Conservation (phyloP, 306 rosid species). For the Argentina anserina region DNA sequence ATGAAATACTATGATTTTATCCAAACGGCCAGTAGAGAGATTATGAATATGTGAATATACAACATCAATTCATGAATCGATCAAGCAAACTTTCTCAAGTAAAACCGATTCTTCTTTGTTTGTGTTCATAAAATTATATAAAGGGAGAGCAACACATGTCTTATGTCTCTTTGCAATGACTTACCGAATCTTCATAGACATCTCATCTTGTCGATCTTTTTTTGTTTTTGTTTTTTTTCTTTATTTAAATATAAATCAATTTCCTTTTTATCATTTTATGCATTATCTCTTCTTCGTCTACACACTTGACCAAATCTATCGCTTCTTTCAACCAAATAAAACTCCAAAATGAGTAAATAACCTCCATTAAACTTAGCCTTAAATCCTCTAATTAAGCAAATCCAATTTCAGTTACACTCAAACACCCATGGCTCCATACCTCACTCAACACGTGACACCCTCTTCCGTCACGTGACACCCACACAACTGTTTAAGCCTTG, state of each 20-base stretch:
- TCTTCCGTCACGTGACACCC: background rate
- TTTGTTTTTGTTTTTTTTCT: background rate
- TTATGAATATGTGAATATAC: too few relatives aligned
- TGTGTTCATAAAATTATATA: background rate
- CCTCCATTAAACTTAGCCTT: too few relatives aligned
- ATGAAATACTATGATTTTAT: too few relatives aligned
- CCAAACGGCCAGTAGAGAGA: too few relatives aligned
- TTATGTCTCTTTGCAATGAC: background rate
- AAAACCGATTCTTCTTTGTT: too few relatives aligned
- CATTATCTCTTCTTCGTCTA: background rate
- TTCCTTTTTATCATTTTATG: background rate
- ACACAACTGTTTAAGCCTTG: background rate
- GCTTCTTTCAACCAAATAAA: too few relatives aligned
- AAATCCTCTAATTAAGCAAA: too few relatives aligned
- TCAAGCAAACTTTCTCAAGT: background rate
- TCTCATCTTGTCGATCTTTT: too few relatives aligned
- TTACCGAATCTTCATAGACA: background rate
- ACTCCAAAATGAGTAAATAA: too few relatives aligned
- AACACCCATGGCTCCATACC: too few relatives aligned
- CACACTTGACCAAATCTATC: background rate
- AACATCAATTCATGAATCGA: too few relatives aligned
- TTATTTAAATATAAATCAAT: background rate
- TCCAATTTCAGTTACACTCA: too few relatives aligned
- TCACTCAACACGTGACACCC: constrained; percentile 19
- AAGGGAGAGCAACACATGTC: background rate